Conservation (phyloP, 2,329 filamentous ascomycete genomes). For the Fusarium proliferatum region DNA sequence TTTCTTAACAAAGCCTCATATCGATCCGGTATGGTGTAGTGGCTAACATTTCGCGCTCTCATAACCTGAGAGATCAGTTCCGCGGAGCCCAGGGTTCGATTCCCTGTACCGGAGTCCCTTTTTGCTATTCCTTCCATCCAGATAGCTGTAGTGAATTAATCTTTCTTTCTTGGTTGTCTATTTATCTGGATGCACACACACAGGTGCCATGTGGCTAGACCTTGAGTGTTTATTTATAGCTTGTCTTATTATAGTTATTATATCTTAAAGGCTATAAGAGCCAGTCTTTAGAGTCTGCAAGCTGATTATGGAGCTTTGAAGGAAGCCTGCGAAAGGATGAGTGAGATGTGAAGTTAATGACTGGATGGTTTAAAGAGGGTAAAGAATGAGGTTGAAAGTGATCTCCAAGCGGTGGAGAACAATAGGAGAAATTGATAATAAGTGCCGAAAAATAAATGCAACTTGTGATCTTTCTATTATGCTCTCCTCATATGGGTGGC, state of each 20-base stretch:
- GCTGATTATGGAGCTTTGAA: too few species aligned
- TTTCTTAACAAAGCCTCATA: background rate
- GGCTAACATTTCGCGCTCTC: slow-evolving; percentile 50
- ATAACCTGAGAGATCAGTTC: background rate
- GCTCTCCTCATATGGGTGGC: too few species aligned
- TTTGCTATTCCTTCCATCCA: background rate
- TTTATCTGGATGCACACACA: background rate
- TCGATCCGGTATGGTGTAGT: slow-evolving; percentile 49
- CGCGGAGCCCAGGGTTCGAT: background rate
- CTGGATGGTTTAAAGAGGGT: too few species aligned
- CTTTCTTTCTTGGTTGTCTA: background rate
- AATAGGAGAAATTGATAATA: too few species aligned
- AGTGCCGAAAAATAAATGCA: too few species aligned
- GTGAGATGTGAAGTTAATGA: too few species aligned
- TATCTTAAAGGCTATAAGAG: background rate
- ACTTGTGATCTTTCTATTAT: too few species aligned
- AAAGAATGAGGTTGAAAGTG: too few species aligned
- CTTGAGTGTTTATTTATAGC: background rate
- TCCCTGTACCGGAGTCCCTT: background rate
- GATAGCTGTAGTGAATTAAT: background rate
- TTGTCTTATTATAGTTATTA: background rate
- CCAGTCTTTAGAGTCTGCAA: background rate
- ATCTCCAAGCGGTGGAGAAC: too few species aligned
- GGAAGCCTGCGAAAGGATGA: too few species aligned
- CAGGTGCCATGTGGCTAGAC: too few species aligned